Evolutionary conservation across 1,284 basidiomycete genomes (phyloP), one percentile per base, ranked within the genome.

Genomic region (Macrocystidia cucumis): DNA sequence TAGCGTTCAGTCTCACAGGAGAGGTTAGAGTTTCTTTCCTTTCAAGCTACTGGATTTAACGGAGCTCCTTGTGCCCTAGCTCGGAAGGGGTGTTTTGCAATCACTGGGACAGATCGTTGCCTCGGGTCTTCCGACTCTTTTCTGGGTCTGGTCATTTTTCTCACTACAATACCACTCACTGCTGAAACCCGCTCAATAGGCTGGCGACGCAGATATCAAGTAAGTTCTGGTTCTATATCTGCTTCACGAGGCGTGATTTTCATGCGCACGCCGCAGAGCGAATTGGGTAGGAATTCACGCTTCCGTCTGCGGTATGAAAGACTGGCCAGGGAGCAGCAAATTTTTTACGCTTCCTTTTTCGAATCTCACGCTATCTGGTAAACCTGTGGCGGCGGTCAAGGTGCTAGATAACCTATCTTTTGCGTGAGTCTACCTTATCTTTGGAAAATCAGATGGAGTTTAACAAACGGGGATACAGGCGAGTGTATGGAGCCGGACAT

Each of bases 181-280:
- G n/a, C n/a, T n/a, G 7, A 24, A 21, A 22, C 13, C 25, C n/a
- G 34, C 22, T 12, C 14, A 9, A 18, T 27, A 79, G 76, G 74
- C 74, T 26, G 78, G 77, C 9, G 77, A 80, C 43, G 67, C 74
- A 25, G 77, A 80, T 46, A 77, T 79, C 48, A 74, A 67, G 76
- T 78, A 37, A 33, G 59, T 50, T 16, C 32, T 38, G 13, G 3
- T 29, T 12, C 18, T 25, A 3, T 31, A 33, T 28, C 5, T 13
- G 4, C 12, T 26, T 32, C 32, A 19, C 18, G 16, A 8, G 14
- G 39, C 13, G 41, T 32, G 12, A 24, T 27, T 12, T 4, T n/a
- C n/a, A n/a, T n/a, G n/a, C n/a, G n/a, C n/a, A n/a, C n/a, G n/a
- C 12, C 23, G 23, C 20, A 78, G 77, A 41, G 79, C 75, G 43